Evolutionary conservation across 805 yeast species (phyloP), one percentile per base, ranked within the genome.

Genomic region (Kazachstania taianensis): DNA sequence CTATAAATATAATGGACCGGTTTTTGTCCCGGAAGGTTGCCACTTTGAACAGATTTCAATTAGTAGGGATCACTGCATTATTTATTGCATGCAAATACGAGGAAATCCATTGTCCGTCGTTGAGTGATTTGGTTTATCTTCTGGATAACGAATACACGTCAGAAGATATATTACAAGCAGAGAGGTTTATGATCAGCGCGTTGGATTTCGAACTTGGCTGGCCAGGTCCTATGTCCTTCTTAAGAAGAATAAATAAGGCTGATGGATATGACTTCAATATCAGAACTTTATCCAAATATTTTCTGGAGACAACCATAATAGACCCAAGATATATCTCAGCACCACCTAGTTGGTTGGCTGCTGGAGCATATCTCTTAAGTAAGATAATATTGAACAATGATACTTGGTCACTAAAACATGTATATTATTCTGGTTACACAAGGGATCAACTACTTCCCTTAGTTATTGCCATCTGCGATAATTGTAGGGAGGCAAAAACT

Each of bases 211-310:
- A 86, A 56, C 73, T 87, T 72, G 95, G 95, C 16, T 86, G 86
- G 85, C 96, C 96, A 2, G 96, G 96, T 9, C 96, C 96, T 36
- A 85, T 87, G 95, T 80, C 94, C 28, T 87, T 86, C 54, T 65
- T 87, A 46, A 73, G 96, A 56, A 74, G 95, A 48, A 80, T 89
- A 2, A 79, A 92, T 40, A 87, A 86, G 62, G 96, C 96, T n/a
- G 96, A 87, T 60, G 89, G 83, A 55, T 87, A 87, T 61, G 95
- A 87, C 55, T 75, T 78, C 50, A 94, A 84, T 52, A 81, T 89
- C 7, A 69, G 96, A 52, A 84, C 95, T 0, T 66, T 87, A 44
- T 94, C 96, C 28, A 87, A 87, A 59, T 87, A 84, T 56, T 74
- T 87, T 44, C 66, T 87, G 45, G 96, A 87, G 55, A 70, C 82